Evolutionary conservation across 1,284 basidiomycete genomes (phyloP), one percentile per base, ranked within the genome.

Genomic region (Takashimella koratensis): DNA sequence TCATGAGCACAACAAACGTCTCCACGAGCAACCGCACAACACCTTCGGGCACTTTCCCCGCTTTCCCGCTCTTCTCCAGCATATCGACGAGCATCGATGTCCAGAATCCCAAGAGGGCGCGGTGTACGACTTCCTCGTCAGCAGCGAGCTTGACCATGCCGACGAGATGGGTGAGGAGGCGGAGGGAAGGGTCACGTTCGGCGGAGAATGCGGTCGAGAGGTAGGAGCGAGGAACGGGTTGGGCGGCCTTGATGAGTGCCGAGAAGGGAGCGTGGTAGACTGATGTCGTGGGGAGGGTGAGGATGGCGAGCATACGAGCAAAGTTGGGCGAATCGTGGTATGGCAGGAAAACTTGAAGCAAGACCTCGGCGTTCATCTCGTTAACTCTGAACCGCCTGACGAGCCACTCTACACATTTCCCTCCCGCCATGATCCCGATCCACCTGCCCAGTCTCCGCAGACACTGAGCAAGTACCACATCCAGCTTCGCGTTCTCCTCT

Each of bases 291-390:
- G 73, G 80, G 50, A 96, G 80, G 60, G 87, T 84, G 54, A 92
- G 78, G 64, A 97, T 93, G 3, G 87, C 86, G 41, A 96, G 80
- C 82, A 98, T 90, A 70, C 95, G 94, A 6, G 87, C 83, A 73
- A 98, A 98, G 70, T 98, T 93, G 0, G 88, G 86, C 2, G 95
- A 91, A 63, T 93, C 90, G 68, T 98, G 92, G 71, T 95, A 98
- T 0, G 96, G 96, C 24, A 98, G 76, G 75, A 98, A 98, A 19
- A 91, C 79, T 12, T 85, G 78, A 5, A 98, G 80, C 20, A 94
- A 66, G n/a, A 82, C 80, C 45, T 87, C 80, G 41, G 93, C 81
- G 67, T 97, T 96, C 79, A 97, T 93, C 70, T 98, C 93, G 71
- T 98, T 84, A 39, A 98, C 84, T 67, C 94, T 95, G 66, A 5